Base-by-base conservation (phyloP, 2,329 filamentous ascomycete species). In the Venturia effusa region DNA sequence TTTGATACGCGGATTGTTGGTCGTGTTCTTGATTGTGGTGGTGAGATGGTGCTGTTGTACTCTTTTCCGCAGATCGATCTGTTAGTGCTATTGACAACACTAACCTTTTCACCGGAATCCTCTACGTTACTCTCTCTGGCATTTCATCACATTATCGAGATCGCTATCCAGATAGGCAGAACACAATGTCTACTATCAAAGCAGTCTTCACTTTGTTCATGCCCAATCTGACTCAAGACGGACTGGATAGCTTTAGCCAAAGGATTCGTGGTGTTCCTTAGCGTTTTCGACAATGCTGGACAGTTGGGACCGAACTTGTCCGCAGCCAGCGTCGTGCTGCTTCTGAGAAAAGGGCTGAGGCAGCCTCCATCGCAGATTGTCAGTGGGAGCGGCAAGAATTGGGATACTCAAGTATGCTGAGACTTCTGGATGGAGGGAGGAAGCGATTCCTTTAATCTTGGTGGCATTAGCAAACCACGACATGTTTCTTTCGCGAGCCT, bases 181-280 rank as follows among this genome's bases (percentile, higher is more conserved):
- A n/a, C n/a, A 57, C 51, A 4, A 73, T 68, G 59, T 73, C 72
- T 55, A 73, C 61, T 2, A 68, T 70, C n/a, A 73, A n/a, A 66
- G 64, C 71, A 73, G 43, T 73, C 71, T 39, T 73, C 71, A 61
- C 68, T 70, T 55, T 67, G 67, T 13, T 43, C 61, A 40, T 68
- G 68, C 7, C 66, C 68, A 7, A 67, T 59, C 17, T 67, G 67
- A 17, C 24, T 32, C n/a, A 60, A 22, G 1, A 8, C 2, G n/a
- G 59, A 40, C 22, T 40, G 59, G 6, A 60, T 43, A 27, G 22
- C 34, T 11, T 60, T 15, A 22, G 37, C 34, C 8, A 60, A 15
- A 40, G 37, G 34, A 60, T 43, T 60, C 24, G 4, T 41, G 32
- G 34, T 43, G 34, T 32, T 27, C 13, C n/a, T 60, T 7, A 13